Percentiles rank a stretch among this genome's conserved stretches.
phyloP scores from a whole-genome alignment of 108 stramenopile species.

The Cyclotella atomus region DNA sequence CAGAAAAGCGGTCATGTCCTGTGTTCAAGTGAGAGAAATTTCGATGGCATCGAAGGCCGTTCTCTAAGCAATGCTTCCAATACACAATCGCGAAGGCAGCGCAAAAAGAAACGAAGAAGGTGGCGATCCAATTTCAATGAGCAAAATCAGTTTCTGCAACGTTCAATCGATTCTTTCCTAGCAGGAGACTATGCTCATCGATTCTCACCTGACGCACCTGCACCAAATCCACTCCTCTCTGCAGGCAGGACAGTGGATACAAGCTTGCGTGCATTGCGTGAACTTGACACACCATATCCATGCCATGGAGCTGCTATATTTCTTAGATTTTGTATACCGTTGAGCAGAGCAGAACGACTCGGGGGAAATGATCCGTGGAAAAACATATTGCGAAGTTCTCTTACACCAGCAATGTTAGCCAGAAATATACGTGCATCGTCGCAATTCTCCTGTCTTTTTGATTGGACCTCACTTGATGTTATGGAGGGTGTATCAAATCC shows the following conservation, averaged over 20 bases:
- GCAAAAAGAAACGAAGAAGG: background rate
- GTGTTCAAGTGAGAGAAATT: background rate
- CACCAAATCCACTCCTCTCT: slow-evolving; percentile 48
- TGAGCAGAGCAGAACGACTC: slow-evolving; percentile 51
- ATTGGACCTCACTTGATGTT: slow-evolving; percentile 49
- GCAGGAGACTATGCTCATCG: slow-evolving; percentile 51
- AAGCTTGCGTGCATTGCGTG: slow-evolving; percentile 34
- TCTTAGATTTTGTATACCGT: slow-evolving; percentile 46
- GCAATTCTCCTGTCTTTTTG: slow-evolving; percentile 43
- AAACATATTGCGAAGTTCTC: slow-evolving; percentile 39
- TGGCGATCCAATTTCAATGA: background rate
- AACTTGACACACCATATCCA: slow-evolving; percentile 45
- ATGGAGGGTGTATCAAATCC: slow-evolving; percentile 37
- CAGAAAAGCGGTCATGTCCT: too few relatives aligned
- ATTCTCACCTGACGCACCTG: slow-evolving; percentile 51
- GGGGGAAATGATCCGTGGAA: slow-evolving; percentile 46
- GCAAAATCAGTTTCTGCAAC: background rate
- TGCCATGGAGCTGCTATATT: slow-evolving; percentile 56
- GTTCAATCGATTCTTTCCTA: slow-evolving; percentile 59
- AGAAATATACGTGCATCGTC: slow-evolving; percentile 41
- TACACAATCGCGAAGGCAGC: background rate
- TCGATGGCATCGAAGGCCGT: background rate
- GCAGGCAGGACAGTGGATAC: slow-evolving; percentile 44
- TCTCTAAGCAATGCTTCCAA: too few relatives aligned
- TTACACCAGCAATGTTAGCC: slow-evolving; percentile 58